These are phyloP conservation scores for Vigna trinervia DNA, from an alignment of 306 rosid genomes.

Conservation along the genomic window DNA sequence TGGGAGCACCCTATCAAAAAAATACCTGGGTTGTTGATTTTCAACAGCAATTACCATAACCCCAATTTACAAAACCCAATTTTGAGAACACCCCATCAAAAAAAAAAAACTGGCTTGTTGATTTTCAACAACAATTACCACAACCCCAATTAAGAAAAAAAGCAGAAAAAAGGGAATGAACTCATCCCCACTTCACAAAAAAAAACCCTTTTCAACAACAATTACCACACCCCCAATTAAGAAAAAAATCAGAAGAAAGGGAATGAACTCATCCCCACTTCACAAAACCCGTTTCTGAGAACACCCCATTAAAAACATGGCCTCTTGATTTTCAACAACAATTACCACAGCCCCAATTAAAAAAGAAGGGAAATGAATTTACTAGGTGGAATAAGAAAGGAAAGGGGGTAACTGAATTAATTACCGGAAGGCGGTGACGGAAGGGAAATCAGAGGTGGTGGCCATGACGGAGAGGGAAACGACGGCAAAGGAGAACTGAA, in stretches of 20 bases:
- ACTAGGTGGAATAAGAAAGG: neutral
- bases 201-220: neutral
- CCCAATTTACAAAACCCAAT: too few species aligned
- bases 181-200: too few species aligned
- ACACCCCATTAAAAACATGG: neutral
- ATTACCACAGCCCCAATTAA: neutral
- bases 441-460: constrained; percentile 57
- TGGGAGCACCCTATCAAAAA: too few species aligned
- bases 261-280: too few species aligned
- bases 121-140: too few species aligned
- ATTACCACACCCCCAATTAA: neutral
- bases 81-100: too few species aligned
- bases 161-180: neutral
- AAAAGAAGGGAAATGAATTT: neutral
- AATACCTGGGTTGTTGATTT: too few species aligned
- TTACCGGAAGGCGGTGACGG: constrained; percentile 65
- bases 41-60: too few species aligned
- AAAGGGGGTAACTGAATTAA: neutral
- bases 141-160: neutral
- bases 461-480: constrained; percentile 56
- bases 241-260: neutral
- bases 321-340: neutral
- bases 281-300: too few species aligned
- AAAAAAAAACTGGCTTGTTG: too few species aligned
- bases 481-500: constrained; percentile 54